phyloP scores from a whole-genome alignment of 192 early-diverging fungal genomes.

The Gonapodya prolifera region DNA sequence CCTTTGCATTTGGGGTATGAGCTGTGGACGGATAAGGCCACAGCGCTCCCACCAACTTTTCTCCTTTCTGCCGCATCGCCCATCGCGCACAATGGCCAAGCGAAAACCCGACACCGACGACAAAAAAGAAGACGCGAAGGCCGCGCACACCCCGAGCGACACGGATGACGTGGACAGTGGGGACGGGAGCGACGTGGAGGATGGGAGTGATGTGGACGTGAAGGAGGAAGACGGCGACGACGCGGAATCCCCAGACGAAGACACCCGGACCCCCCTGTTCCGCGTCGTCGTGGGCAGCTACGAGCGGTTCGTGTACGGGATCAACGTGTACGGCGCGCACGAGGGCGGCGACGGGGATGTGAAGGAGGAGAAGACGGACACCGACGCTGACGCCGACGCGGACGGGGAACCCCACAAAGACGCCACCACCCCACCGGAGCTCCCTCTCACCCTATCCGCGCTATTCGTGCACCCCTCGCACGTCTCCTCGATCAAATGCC shows the following conservation, averaged over 20 bases:
- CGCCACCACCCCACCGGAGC: not conserved
- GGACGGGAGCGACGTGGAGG: not conserved
- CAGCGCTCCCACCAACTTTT: not conserved
- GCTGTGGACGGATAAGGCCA: too few relatives aligned
- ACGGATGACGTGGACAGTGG: not conserved
- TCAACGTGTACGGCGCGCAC: constrained; percentile 28
- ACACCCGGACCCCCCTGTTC: constrained; percentile 29
- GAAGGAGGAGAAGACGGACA: not conserved
- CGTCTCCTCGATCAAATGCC: constrained; percentile 81
- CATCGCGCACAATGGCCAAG: not conserved
- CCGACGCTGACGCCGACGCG: not conserved
- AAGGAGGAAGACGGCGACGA: not conserved
- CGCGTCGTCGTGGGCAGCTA: constrained; percentile 77
- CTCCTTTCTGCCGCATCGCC: not conserved
- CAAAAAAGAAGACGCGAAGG: not conserved
- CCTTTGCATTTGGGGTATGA: too few relatives aligned
- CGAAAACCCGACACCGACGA: not conserved
- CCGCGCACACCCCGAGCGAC: not conserved
- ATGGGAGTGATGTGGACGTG: not conserved
- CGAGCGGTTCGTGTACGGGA: constrained; percentile 91
- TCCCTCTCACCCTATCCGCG: constrained; percentile 39
- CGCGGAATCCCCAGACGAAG: constrained; percentile 5
- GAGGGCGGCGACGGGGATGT: not conserved
- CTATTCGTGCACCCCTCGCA: constrained; percentile 94
- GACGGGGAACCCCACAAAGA: not conserved